Percentiles rank a stretch among this genome's conserved stretches.
These are phyloP conservation scores for Colletotrichum cereale DNA, from an alignment of 2,329 filamentous ascomycete species.

Conservation along the genomic window DNA sequence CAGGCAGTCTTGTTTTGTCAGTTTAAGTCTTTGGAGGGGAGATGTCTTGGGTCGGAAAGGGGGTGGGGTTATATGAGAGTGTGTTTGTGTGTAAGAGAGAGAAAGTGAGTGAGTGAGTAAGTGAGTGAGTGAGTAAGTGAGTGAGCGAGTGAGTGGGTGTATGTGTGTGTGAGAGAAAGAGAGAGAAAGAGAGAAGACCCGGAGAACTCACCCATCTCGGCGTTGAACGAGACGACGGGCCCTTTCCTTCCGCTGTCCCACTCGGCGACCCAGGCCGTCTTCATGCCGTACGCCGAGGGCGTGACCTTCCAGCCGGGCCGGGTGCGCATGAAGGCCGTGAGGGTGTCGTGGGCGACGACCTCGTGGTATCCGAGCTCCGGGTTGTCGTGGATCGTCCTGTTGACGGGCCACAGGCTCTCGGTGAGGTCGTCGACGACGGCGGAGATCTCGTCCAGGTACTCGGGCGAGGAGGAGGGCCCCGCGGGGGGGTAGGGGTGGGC, in stretches of 20 bases:
- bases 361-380: constrained; percentile 49
- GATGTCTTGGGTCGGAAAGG: no score
- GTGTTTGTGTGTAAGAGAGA: neutral
- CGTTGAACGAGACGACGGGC: constrained; percentile 61
- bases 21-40: neutral
- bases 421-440: constrained; percentile 22
- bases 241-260: constrained; percentile 60
- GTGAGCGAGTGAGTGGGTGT: no score
- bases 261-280: constrained; percentile 65
- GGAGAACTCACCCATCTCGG: constrained; percentile 56
- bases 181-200: neutral
- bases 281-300: constrained; percentile 62
- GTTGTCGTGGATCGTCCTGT: constrained; percentile 43
- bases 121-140: no score
- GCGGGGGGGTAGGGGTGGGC: neutral
- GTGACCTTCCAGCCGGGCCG: constrained; percentile 63
- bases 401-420: constrained; percentile 39
- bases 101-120: no score
- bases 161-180: neutral
- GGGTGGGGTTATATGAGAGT: no score
- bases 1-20: constrained; percentile 57
- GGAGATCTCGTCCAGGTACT: constrained; percentile 27
- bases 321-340: constrained; percentile 61
- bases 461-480: neutral
- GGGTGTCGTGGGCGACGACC: constrained; percentile 51